Conservation (phyloP, 345 rosid species). For the Arabidopsis thaliana region DNA sequence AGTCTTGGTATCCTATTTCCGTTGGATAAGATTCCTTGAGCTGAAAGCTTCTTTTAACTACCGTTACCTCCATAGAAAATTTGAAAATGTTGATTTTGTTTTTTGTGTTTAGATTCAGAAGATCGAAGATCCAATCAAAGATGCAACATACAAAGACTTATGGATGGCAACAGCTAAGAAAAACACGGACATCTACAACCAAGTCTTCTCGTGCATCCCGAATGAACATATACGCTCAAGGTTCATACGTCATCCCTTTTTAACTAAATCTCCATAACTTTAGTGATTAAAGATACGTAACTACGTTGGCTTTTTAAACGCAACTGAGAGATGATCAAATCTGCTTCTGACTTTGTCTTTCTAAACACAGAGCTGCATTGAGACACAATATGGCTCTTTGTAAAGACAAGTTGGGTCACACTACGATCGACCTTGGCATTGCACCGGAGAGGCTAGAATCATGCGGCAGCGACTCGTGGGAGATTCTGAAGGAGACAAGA, state of each 20-base stretch:
- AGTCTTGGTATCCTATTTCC: neutral
- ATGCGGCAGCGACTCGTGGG: constrained; percentile 56
- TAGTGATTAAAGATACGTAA: neutral
- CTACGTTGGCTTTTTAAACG: too few relatives aligned
- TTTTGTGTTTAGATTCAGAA: constrained; percentile 52
- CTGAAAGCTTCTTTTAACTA: neutral
- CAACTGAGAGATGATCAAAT: neutral
- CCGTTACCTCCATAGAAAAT: neutral
- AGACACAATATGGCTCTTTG: constrained; percentile 60
- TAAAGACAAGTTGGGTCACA: constrained; percentile 74
- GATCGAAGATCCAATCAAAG: constrained; percentile 72
- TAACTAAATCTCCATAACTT: neutral
- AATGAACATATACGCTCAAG: constrained; percentile 72
- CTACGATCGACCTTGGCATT: constrained; percentile 82
- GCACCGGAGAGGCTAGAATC: constrained; percentile 64
- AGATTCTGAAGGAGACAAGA: constrained; percentile 55
- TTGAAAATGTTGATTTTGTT: neutral
- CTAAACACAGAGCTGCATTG: constrained; percentile 61
- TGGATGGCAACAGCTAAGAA: constrained; percentile 83
- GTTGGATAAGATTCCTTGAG: neutral
- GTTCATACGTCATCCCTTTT: constrained; percentile 42
- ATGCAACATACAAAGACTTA: constrained; percentile 65
- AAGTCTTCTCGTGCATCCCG: constrained; percentile 85
- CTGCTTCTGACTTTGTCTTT: neutral
- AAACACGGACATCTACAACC: constrained; percentile 69